phyloP scores from a whole-genome alignment of 164 flowering plant genomes.

The Stephania japonica region DNA sequence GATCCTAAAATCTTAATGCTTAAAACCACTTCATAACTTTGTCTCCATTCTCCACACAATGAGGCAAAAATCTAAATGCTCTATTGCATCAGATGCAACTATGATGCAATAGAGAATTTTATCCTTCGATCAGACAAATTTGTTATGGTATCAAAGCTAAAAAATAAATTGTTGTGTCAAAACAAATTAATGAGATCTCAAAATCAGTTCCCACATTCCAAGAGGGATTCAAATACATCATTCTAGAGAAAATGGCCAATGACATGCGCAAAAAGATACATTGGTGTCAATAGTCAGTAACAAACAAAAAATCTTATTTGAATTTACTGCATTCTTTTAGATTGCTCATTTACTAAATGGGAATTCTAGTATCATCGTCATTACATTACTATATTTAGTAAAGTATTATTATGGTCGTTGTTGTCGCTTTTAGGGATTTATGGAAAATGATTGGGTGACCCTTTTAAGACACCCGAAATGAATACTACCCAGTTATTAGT shows the following conservation, averaged over 20 bases:
- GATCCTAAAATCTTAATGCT: background rate
- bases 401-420: no score
- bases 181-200: background rate
- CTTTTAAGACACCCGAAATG: no score
- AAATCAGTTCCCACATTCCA: background rate
- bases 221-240: no score
- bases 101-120: background rate
- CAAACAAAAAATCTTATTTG: background rate
- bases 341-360: no score
- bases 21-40: background rate
- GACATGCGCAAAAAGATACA: no score
- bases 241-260: no score
- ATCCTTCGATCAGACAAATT: background rate
- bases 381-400: no score
- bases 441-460: no score
- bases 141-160: background rate
- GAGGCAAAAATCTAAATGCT: background rate
- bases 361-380: no score
- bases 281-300: background rate
- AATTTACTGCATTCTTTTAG: background rate
- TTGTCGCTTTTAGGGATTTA: no score
- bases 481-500: no score
- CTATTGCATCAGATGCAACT: background rate
- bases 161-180: background rate
- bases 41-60: background rate